A percentile compares a stretch with the other conserved stretches of the same genome.
Evolutionary conservation across 352 stramenopile genomes (phyloP).

Genomic region (Pythium aphanidermatum): DNA sequence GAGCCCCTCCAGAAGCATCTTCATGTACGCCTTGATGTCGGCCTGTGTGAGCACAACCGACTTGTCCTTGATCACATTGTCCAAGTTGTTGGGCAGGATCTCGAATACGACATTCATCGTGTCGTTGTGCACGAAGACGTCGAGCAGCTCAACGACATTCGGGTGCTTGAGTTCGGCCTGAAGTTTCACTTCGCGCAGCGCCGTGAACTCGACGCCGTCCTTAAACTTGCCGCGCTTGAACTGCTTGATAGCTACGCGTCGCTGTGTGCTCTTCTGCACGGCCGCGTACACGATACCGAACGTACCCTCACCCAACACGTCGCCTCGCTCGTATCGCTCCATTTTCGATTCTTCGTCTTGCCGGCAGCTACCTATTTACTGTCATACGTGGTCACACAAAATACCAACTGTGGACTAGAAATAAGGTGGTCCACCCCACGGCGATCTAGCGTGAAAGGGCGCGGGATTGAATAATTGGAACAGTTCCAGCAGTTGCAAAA

Average conservation of each 20-base stretch:
- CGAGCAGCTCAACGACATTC: constrained; percentile 82
- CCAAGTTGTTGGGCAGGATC: constrained; percentile 80
- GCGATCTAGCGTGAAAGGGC: too few relatives aligned
- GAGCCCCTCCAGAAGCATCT: constrained; percentile 75
- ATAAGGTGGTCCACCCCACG: background rate
- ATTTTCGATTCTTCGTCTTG: constrained; percentile 25
- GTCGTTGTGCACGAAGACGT: constrained; percentile 85
- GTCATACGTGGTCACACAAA: too few relatives aligned
- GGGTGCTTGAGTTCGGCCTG: constrained; percentile 82
- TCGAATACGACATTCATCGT: constrained; percentile 90
- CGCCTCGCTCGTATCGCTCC: constrained; percentile 74
- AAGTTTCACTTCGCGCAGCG: constrained; percentile 85
- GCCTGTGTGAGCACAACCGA: constrained; percentile 72
- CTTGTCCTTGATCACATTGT: constrained; percentile 89
- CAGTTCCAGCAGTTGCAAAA: too few relatives aligned
- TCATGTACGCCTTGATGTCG: constrained; percentile 87
- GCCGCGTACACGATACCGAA: constrained; percentile 85
- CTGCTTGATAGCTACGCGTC: constrained; percentile 80
- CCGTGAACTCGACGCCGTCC: constrained; percentile 85
- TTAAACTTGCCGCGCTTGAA: constrained; percentile 89
- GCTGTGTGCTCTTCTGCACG: constrained; percentile 65
- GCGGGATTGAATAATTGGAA: too few relatives aligned
- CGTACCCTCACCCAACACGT: constrained; percentile 79
- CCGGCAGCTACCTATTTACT: too few relatives aligned
- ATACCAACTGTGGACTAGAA: background rate